Conservation (phyloP, 768 basidiomycete genomes). For the Crucibulum laeve region DNA sequence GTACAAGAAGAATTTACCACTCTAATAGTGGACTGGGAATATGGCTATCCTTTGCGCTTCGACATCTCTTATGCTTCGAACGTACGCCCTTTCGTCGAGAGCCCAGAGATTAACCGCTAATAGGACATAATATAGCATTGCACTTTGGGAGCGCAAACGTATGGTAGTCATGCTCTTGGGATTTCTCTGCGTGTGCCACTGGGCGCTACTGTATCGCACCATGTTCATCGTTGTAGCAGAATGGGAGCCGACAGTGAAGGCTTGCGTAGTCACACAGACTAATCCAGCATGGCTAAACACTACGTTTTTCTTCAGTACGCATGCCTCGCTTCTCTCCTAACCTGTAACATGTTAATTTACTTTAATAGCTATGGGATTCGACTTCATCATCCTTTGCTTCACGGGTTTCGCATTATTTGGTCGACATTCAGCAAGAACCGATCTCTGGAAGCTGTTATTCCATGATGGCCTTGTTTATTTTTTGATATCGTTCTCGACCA, state of each 20-base stretch:
- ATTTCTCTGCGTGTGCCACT: slow-evolving; percentile 56
- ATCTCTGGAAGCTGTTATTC: slow-evolving; percentile 67
- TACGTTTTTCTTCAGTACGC: slow-evolving; percentile 67
- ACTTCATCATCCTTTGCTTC: slow-evolving; percentile 54
- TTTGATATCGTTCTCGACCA: slow-evolving; percentile 58
- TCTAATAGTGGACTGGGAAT: slow-evolving; percentile 55
- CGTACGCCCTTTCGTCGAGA: slow-evolving; percentile 33
- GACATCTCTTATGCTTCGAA: slow-evolving; percentile 67
- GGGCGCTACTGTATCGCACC: slow-evolving; percentile 62
- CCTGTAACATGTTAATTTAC: background rate
- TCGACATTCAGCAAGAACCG: slow-evolving; percentile 49
- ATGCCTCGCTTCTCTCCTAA: background rate
- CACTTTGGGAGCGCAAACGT: slow-evolving; percentile 62
- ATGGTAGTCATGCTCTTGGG: slow-evolving; percentile 47
- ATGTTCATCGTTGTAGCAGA: slow-evolving; percentile 62
- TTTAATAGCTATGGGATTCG: slow-evolving; percentile 61
- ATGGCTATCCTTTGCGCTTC: slow-evolving; percentile 63
- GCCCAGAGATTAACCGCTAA: slow-evolving; percentile 5
- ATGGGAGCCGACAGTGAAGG: slow-evolving; percentile 35
- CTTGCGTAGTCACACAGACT: slow-evolving; percentile 50
- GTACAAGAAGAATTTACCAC: background rate
- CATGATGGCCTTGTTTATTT: slow-evolving; percentile 73
- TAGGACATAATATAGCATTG: slow-evolving; percentile 38
- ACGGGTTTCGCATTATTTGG: slow-evolving; percentile 50
- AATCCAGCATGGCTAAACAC: slow-evolving; percentile 55